Evolutionary conservation across 2,329 filamentous ascomycete genomes (phyloP), one percentile per base, ranked within the genome.

Genomic region (Grosmannia clavigera): DNA sequence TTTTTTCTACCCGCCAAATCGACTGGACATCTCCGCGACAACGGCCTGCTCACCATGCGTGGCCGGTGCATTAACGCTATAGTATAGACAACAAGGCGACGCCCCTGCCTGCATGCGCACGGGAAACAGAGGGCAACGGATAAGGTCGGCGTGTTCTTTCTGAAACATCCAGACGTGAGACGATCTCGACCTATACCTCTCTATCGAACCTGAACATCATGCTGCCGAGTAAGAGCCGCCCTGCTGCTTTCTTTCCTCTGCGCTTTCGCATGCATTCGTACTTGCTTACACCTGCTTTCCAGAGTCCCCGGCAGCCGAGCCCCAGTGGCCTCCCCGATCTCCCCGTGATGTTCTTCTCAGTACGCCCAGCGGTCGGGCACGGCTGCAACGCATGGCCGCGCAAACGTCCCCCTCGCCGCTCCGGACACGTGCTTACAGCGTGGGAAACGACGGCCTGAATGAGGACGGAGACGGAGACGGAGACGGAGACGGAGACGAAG

Each of bases 321-420:
- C 76, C 53, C 80, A 84, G 71, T 88, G 84, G 84, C 84, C 84
- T 22, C 84, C 84, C 27, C 76, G 81, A 70, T 87, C 84, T 60
- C 84, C 84, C 51, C 81, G 81, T 70, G 84, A 87, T 68, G 83
- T 76, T 58, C 76, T 87, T 25, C 68, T 84, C 46, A 79, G 81
- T 69, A 85, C 92, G 3, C 92, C 92, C 1, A 83, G 86, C 65
- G 92, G 91, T 58, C 86, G 91, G 67, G 84, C 86, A 70, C 86
- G 84, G 70, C 83, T 90, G 68, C 81, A 86, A 70, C 82, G 85
- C 62, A 77, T 87, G 66, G 60, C 83, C 65, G 81, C 85, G 64
- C 82, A 82, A 66, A 79, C 78, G 46, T 86, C 88, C 31, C 85
- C 86, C 1, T 86, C 86, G 1, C 83, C 84, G 0, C 89, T 87